These are phyloP conservation scores for Protea cynaroides DNA, from an alignment of 164 flowering plant genomes.

Conservation along the genomic window DNA sequence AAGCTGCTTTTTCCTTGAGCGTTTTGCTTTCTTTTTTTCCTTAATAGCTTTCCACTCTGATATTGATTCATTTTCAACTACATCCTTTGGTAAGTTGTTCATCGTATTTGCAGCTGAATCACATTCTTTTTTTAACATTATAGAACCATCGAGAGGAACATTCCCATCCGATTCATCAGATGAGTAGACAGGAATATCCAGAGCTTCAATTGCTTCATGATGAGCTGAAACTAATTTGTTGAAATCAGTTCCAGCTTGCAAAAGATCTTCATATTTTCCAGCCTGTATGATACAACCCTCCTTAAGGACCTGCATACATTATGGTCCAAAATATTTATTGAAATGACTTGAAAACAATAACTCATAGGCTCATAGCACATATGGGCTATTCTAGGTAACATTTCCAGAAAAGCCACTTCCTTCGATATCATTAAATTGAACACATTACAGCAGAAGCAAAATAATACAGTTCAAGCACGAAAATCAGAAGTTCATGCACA, in stretches of 20 bases:
- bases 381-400: background rate
- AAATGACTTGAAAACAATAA: background rate
- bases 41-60: slow-evolving; percentile 67
- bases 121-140: slow-evolving; percentile 26
- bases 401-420: too few species aligned
- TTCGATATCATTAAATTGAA: too few species aligned
- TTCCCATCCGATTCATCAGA: slow-evolving; percentile 62
- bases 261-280: slow-evolving; percentile 91
- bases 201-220: slow-evolving; percentile 90
- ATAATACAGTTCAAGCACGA: too few species aligned
- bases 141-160: slow-evolving; percentile 25
- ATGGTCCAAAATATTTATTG: slow-evolving; percentile 1
- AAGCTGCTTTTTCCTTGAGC: slow-evolving; percentile 81
- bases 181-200: slow-evolving; percentile 57
- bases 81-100: slow-evolving; percentile 54
- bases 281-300: slow-evolving; percentile 85
- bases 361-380: background rate
- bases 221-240: slow-evolving; percentile 78
- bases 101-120: slow-evolving; percentile 32
- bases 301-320: slow-evolving; percentile 65
- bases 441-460: too few species aligned
- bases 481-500: too few species aligned
- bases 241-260: slow-evolving; percentile 94
- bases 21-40: slow-evolving; percentile 88
- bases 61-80: slow-evolving; percentile 47